Evolutionary conservation across 2,329 filamentous ascomycete species (phyloP).

Genomic region (Fusarium torulosum): DNA sequence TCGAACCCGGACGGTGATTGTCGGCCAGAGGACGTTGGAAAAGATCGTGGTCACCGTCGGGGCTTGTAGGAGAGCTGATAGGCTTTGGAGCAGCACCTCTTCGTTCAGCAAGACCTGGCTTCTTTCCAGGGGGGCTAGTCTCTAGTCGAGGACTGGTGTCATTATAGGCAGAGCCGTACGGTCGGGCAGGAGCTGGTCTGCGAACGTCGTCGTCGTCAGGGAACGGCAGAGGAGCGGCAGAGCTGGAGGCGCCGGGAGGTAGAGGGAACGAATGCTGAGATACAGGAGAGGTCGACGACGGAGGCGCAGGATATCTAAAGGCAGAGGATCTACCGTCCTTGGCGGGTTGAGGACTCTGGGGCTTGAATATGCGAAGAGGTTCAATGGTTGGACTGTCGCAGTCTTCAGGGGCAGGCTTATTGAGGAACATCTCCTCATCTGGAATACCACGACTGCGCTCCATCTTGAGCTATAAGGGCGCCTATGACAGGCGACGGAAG

Average conservation of each 20-base stretch:
- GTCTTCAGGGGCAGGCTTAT: slow-evolving; percentile 63
- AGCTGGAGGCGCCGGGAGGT: slow-evolving; percentile 77
- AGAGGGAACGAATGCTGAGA: slow-evolving; percentile 71
- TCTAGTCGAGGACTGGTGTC: slow-evolving; percentile 68
- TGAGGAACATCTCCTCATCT: slow-evolving; percentile 88
- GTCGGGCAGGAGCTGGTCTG: slow-evolving; percentile 60
- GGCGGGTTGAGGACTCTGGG: slow-evolving; percentile 72
- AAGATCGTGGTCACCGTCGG: slow-evolving; percentile 80
- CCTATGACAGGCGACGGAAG: slow-evolving; percentile 15
- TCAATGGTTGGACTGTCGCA: slow-evolving; percentile 83
- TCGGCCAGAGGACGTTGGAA: slow-evolving; percentile 75
- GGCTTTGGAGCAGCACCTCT: slow-evolving; percentile 85
- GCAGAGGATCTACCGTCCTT: slow-evolving; percentile 55
- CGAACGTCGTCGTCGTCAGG: slow-evolving; percentile 75
- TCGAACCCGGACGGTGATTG: slow-evolving; percentile 56
- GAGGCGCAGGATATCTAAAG: slow-evolving; percentile 65
- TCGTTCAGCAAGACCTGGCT: slow-evolving; percentile 80
- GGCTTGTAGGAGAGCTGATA: slow-evolving; percentile 83
- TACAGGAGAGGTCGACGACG: slow-evolving; percentile 56
- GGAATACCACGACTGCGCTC: slow-evolving; percentile 73
- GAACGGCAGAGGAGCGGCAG: slow-evolving; percentile 75
- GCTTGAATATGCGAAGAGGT: slow-evolving; percentile 87
- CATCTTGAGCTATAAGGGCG: slow-evolving; percentile 54
- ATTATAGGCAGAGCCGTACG: slow-evolving; percentile 61
- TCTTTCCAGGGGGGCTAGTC: slow-evolving; percentile 67